Base-by-base conservation (phyloP, 306 rosid genomes). In the Quercus alba region DNA sequence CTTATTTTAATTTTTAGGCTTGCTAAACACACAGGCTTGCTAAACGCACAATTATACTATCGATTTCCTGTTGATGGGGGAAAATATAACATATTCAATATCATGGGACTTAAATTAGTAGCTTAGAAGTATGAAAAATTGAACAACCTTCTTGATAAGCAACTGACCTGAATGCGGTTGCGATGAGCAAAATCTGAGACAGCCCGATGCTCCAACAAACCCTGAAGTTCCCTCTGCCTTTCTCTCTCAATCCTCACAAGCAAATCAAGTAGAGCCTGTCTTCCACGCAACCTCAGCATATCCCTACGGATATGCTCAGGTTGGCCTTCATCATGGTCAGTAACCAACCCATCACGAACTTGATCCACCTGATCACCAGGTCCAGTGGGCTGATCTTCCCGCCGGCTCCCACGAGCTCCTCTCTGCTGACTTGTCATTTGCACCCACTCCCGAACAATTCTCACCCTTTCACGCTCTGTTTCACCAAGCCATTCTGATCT, bases 111-210 rank as follows among this genome's bases (percentile, higher is more conserved):
- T 9, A 77, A 66, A 52, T 58, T 17, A 28, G 56, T n/a, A 33
- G 63, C 66, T 61, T 5, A 13, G 30, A 80, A 31, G 23, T 56
- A 38, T 3, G 56, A 70, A 49, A 31, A 5, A 25, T 12, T 17
- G 74, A 46, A n/a, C 38, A 55, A 10, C 52, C 54, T 64, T 67
- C 66, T 67, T 35, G 49, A 58, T 69, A 70, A 56, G 23, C 21
- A 84, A 85, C 98, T 85, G 82, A 96, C 99, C 98, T 96, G 99
- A 83, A 96, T 93, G 59, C 99, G 99, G 81, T 91, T 91, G 70
- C 98, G 97, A 86, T 96, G 97, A 81, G 99, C 99, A 83, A 96
- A 96, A 86, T 93, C 99, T 80, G 99, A 90, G 80, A 96, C 99
- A 75, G 97, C 99, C 23, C 99, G 97, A 84, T 93, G 97, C 90